These are phyloP conservation scores for Entrophospora sp. DNA, from an alignment of 192 early-diverging fungal genomes.

Conservation along the genomic window DNA sequence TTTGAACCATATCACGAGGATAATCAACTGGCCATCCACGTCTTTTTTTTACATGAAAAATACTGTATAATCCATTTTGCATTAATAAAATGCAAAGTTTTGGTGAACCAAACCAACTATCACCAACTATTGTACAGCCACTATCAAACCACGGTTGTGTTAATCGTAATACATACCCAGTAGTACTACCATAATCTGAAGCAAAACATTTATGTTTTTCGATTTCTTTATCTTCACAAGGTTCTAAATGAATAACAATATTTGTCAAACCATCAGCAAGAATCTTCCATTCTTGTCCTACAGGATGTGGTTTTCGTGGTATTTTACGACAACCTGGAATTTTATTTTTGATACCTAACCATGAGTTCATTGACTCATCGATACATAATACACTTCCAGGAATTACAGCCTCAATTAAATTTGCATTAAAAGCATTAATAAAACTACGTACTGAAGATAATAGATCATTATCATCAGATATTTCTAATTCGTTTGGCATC, in stretches of 20 bases:
- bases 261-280: not conserved
- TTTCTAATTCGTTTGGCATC: too few species aligned
- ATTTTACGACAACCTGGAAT: not conserved
- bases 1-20: not conserved
- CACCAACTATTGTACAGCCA: not conserved
- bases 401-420: not conserved
- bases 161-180: slow-evolving; percentile 3
- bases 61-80: not conserved
- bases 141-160: not conserved
- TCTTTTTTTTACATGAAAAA: not conserved
- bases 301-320: slow-evolving; percentile 6
- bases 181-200: not conserved
- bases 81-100: not conserved
- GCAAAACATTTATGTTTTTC: not conserved
- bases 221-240: not conserved
- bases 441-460: too few species aligned
- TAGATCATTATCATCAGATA: too few species aligned
- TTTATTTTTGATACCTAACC: not conserved
- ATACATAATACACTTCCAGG: not conserved
- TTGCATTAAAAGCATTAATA: not conserved
- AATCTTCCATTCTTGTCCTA: not conserved
- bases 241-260: not conserved
- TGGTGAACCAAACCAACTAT: not conserved
- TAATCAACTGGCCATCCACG: not conserved
- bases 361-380: not conserved